A percentile compares a stretch with the other conserved stretches of the same genome.
phyloP scores from a whole-genome alignment of 163 green algal genomes.

The Scenedesmus sp. region DNA sequence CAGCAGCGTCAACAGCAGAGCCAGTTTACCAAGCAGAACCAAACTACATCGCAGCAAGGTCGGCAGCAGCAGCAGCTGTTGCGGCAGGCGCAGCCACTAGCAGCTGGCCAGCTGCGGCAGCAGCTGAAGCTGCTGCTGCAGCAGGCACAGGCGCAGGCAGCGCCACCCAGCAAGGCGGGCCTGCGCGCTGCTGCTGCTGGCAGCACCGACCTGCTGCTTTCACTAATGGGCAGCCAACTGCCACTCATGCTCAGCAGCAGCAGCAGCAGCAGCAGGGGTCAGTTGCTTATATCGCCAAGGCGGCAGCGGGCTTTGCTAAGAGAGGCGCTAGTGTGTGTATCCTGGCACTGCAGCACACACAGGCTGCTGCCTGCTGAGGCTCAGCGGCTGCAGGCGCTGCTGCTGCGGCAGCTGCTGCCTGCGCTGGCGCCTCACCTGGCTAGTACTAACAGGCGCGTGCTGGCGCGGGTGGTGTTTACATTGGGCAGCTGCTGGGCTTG shows the following conservation, averaged over 20 bases:
- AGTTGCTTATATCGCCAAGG: background rate
- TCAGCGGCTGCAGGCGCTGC: slow-evolving; percentile 22
- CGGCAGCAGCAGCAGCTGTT: background rate
- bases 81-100: background rate
- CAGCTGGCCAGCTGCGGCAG: slow-evolving; percentile 4
- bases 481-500: slow-evolving; percentile 23
- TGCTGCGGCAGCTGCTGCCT: slow-evolving; percentile 45
- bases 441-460: background rate
- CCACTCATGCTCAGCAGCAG: slow-evolving; percentile 2
- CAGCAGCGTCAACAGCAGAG: slow-evolving; percentile 1
- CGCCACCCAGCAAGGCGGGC: background rate
- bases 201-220: slow-evolving; percentile 45
- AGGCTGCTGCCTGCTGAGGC: slow-evolving; percentile 38
- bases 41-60: background rate
- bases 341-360: slow-evolving; percentile 22
- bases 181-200: slow-evolving; percentile 14
- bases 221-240: slow-evolving; percentile 29
- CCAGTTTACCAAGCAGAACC: slow-evolving; percentile 9
- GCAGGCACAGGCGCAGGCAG: background rate
- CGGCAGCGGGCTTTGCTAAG: background rate
- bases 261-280: slow-evolving; percentile 3
- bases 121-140: slow-evolving; percentile 12
- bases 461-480: slow-evolving; percentile 39
- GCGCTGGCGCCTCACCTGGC: slow-evolving; percentile 12
- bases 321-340: slow-evolving; percentile 3